Conservation (phyloP, 2,329 filamentous ascomycete genomes). For the Fusarium caatingaense region DNA sequence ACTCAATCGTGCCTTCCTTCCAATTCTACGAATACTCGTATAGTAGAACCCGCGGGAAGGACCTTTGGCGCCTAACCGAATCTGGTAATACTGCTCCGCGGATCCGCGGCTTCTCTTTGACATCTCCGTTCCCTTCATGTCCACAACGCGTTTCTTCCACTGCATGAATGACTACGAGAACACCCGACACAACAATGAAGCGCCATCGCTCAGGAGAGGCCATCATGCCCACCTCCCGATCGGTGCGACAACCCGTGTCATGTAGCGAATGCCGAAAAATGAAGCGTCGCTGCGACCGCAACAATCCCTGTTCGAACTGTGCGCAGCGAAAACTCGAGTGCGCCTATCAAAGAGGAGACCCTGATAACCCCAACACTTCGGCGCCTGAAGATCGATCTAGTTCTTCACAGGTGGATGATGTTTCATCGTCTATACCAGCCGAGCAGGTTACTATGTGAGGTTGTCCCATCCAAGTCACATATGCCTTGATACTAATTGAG, state of each 20-base stretch:
- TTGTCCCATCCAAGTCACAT: accelerated
- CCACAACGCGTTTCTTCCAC: not conserved
- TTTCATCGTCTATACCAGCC: not conserved
- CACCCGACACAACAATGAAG: not conserved
- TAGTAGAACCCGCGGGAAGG: not conserved
- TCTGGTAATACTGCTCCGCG: not conserved
- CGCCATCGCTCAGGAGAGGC: not conserved
- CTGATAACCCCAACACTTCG: no score
- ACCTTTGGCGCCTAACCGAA: not conserved
- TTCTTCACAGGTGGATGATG: not conserved
- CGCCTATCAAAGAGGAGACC: not conserved
- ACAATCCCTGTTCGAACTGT: constrained; percentile 11
- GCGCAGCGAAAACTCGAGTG: not conserved
- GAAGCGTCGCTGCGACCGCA: constrained; percentile 13
- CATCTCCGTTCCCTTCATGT: not conserved
- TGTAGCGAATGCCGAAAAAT: not conserved
- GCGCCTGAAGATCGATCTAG: no score
- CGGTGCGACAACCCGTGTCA: not conserved
- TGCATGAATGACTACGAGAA: not conserved
- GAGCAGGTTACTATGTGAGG: not conserved
- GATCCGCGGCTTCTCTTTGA: not conserved
- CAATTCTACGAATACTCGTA: no score
- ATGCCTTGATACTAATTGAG: not conserved
- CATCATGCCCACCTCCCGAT: not conserved
- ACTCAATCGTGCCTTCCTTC: no score